phyloP scores from a whole-genome alignment of 2,329 filamentous ascomycete genomes.

The Alternaria gaisen region DNA sequence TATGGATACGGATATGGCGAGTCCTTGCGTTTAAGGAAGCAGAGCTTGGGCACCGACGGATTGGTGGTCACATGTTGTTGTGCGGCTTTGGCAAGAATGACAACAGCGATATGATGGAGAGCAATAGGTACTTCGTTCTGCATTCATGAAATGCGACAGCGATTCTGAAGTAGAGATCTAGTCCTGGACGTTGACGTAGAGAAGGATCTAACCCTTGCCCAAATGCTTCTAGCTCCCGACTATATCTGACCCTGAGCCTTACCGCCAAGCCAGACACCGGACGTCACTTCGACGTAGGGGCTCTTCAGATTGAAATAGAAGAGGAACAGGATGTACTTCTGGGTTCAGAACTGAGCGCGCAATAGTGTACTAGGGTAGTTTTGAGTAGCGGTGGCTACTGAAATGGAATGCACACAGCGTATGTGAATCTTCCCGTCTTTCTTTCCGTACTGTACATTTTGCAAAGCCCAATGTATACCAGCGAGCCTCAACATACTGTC shows the following conservation, averaged over 20 bases:
- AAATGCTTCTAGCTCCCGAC: neutral
- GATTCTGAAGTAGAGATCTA: neutral
- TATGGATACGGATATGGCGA: neutral
- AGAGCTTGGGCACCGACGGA: neutral
- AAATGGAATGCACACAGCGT: neutral
- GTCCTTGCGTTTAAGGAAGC: neutral
- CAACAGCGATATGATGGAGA: neutral
- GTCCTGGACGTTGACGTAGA: neutral
- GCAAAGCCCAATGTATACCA: neutral
- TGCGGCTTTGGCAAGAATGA: neutral
- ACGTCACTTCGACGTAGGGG: slow-evolving; percentile 1
- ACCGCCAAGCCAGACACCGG: neutral
- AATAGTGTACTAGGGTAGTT: neutral
- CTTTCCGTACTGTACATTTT: neutral
- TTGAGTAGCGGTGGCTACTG: neutral
- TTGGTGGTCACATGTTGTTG: neutral
- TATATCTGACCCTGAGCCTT: neutral
- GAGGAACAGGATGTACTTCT: neutral
- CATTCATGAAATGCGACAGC: neutral
- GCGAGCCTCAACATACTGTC: neutral
- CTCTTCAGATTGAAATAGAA: neutral
- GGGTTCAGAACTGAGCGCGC: too few relatives aligned
- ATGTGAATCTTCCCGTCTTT: neutral
- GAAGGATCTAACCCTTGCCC: neutral
- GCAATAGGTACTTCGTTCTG: neutral